phyloP scores from a whole-genome alignment of 2,329 filamentous ascomycete genomes.

The Beauveria sp. region DNA sequence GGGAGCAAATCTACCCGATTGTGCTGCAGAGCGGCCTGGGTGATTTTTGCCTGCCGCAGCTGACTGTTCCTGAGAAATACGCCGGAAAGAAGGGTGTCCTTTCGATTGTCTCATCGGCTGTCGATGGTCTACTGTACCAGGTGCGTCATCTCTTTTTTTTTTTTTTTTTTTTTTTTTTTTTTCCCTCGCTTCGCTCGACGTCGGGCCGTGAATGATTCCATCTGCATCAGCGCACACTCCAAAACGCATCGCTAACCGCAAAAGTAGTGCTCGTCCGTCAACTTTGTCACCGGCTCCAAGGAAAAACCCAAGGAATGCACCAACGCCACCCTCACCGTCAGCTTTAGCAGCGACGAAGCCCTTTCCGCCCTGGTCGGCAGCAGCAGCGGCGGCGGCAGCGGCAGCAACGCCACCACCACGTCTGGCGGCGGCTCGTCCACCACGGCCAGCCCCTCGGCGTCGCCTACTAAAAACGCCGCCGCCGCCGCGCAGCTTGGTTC shows the following conservation, averaged over 20 bases:
- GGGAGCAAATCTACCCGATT: conserved; percentile 48
- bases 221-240: too few species aligned
- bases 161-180: not conserved
- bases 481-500: not conserved
- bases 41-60: conserved; percentile 41
- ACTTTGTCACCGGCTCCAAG: conserved; percentile 42
- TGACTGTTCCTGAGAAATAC: conserved; percentile 42
- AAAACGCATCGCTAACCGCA: too few species aligned
- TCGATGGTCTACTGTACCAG: conserved; percentile 51
- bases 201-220: not conserved
- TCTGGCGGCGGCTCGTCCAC: conserved; percentile 1
- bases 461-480: not conserved
- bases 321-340: conserved; percentile 28
- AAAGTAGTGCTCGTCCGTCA: conserved; percentile 44
- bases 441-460: not conserved
- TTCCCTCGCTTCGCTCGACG: not conserved
- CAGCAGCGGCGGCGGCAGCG: conserved; percentile 4
- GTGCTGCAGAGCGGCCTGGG: conserved; percentile 48
- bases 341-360: conserved; percentile 24
- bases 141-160: conserved; percentile 25
- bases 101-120: conserved; percentile 41
- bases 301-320: conserved; percentile 26
- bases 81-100: conserved; percentile 49
- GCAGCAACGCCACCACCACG: not conserved
- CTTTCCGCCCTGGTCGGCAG: conserved; percentile 27